Conservation (phyloP, 179 eudicot genomes). For the Sideroxylon spinosum region DNA sequence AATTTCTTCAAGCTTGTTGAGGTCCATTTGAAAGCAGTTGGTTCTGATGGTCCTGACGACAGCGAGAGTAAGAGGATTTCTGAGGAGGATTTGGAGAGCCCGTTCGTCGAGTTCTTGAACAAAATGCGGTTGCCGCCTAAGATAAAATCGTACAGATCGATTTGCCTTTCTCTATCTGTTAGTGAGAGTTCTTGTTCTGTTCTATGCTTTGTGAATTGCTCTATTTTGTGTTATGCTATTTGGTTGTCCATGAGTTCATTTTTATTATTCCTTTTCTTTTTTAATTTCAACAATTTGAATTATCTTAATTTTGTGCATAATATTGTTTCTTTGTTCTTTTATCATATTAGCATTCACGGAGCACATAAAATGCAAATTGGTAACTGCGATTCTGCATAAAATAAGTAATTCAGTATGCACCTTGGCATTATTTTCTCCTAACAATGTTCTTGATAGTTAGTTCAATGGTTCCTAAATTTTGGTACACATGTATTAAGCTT, state of each 20-base stretch:
- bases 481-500: background rate
- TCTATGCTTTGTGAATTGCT: constrained; percentile 4
- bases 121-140: constrained; percentile 47
- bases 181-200: constrained; percentile 24
- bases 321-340: background rate
- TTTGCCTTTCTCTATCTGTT: constrained; percentile 24
- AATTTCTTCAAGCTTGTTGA: constrained; percentile 61
- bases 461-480: background rate
- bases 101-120: constrained; percentile 59
- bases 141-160: constrained; percentile 58
- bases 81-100: constrained; percentile 65
- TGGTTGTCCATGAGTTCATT: background rate
- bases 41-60: constrained; percentile 14
- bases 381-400: background rate
- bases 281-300: background rate
- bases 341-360: background rate
- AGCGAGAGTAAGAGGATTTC: constrained; percentile 30
- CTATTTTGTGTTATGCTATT: background rate
- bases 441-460: background rate
- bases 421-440: background rate
- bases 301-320: background rate
- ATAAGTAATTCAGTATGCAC: constrained; percentile 1
- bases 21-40: constrained; percentile 36
- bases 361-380: background rate
- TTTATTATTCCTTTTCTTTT: background rate